Base-by-base conservation (phyloP, 345 rosid genomes). In the Lenwebbia sp. region DNA sequence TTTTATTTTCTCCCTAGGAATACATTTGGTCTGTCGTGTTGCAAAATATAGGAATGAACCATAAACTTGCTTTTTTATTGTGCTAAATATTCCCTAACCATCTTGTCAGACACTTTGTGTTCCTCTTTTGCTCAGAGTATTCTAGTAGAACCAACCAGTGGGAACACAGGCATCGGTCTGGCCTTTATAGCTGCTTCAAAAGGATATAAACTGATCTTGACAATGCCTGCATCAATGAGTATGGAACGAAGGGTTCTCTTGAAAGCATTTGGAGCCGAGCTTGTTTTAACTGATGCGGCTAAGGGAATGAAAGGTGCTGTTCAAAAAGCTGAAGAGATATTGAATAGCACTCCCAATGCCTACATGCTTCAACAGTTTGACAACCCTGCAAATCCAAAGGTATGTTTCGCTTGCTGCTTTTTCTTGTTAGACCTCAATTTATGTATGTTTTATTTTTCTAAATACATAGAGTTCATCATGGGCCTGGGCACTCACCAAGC, bases 141-240 rank as follows among this genome's bases (percentile, higher is more conserved):
- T 86, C 95, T 97, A 54, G 92, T 96, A 86, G 99, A 97, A 90
- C 95, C 96, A 85, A 97, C 98, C 2, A 93, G 98, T 89, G 98
- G 99, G 86, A 95, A 97, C 90, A 97, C 99, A 14, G 98, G 98
- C 88, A 96, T 96, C 47, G 99, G 96, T 85, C 90, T 96, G 78
- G 98, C 99, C 58, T 92, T 93, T 83, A 92, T 96, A 28, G 98
- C 98, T 87, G 98, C 99, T 85, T 89, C 95, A 74, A 96, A 90
- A 88, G 96, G 98, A 52, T 96, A 95, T 89, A 90, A 85, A 88
- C 92, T 95, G 65, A 94, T 96, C 82, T 86, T 95, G 86, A 93
- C 93, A 19, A 96, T 97, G 99, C 98, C 99, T 17, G 87, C 96
- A 55, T 92, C 95, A 70, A 91, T 92, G 96, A 96, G 97, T 92